Conservation (phyloP, 2,329 filamentous ascomycete species). For the Ramularia endophylla region DNA sequence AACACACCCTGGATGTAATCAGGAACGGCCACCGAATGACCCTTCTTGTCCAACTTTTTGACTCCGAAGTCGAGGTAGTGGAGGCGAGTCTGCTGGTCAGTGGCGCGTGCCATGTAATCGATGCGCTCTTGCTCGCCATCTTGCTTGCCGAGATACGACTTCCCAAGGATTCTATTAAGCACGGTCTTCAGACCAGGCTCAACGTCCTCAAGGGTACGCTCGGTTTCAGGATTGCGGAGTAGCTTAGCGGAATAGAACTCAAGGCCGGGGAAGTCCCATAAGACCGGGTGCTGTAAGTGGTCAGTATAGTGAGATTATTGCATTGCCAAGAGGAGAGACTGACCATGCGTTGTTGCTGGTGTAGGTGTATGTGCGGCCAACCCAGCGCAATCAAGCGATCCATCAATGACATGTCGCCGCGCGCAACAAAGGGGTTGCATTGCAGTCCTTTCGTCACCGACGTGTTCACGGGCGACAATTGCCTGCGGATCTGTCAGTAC, state of each 20-base stretch:
- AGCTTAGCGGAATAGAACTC: constrained; percentile 1
- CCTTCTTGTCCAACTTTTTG: not conserved
- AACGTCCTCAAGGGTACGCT: not conserved
- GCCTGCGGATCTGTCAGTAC: no score
- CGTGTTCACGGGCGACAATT: not conserved
- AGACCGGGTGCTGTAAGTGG: not conserved
- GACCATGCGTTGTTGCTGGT: constrained; percentile 2
- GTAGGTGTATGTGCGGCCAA: constrained; percentile 4
- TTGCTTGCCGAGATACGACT: not conserved
- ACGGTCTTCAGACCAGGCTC: not conserved
- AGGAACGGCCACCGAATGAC: not conserved
- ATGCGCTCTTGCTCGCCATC: not conserved
- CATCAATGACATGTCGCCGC: not conserved
- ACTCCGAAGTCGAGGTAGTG: not conserved
- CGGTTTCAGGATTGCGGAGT: no score
- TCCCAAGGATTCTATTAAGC: not conserved
- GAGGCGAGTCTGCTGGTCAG: not conserved
- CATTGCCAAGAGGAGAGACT: no score
- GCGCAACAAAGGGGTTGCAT: constrained; percentile 4
- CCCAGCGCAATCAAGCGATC: constrained; percentile 1
- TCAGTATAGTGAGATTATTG: no score
- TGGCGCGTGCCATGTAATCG: not conserved
- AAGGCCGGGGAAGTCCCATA: not conserved
- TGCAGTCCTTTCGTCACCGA: not conserved
- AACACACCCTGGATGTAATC: constrained; percentile 8